These are phyloP conservation scores for Penicillium sp. DNA, from an alignment of 2,329 filamentous ascomycete species.

Conservation along the genomic window DNA sequence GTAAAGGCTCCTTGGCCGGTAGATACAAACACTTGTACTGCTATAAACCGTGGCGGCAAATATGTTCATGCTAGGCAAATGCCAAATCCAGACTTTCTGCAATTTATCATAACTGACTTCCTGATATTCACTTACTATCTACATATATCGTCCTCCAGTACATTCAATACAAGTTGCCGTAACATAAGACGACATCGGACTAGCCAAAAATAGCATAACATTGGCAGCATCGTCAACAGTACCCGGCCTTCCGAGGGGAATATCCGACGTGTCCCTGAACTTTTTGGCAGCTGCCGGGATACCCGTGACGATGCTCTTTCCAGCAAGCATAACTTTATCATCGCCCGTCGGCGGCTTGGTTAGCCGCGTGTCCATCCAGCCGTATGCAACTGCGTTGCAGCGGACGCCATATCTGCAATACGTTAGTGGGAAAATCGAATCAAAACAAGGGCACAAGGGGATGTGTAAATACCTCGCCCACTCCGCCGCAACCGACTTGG, in stretches of 20 bases:
- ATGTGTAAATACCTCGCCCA: slow-evolving; percentile 44
- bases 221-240: slow-evolving; percentile 48
- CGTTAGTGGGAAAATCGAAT: not conserved
- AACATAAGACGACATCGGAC: slow-evolving; percentile 20
- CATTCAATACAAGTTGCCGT: slow-evolving; percentile 20
- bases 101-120: not conserved
- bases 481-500: slow-evolving; percentile 56
- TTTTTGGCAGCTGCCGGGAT: slow-evolving; percentile 15
- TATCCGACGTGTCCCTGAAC: slow-evolving; percentile 47
- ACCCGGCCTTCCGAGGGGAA: slow-evolving; percentile 65
- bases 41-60: too few relatives aligned
- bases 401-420: slow-evolving; percentile 50
- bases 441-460: not conserved
- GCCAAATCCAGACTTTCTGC: too few relatives aligned
- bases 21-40: too few relatives aligned
- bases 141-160: slow-evolving; percentile 15
- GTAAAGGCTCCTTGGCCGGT: too few relatives aligned
- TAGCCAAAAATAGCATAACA: slow-evolving; percentile 19
- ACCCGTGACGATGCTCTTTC: slow-evolving; percentile 44
- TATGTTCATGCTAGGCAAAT: too few relatives aligned
- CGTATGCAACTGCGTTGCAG: slow-evolving; percentile 75
- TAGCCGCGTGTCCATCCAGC: slow-evolving; percentile 70
- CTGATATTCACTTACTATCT: not conserved
- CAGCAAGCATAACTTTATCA: slow-evolving; percentile 66
- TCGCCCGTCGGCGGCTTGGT: slow-evolving; percentile 64